These are phyloP conservation scores for Deinandra increscens DNA, from an alignment of 129 eudicot genomes.

Conservation along the genomic window DNA sequence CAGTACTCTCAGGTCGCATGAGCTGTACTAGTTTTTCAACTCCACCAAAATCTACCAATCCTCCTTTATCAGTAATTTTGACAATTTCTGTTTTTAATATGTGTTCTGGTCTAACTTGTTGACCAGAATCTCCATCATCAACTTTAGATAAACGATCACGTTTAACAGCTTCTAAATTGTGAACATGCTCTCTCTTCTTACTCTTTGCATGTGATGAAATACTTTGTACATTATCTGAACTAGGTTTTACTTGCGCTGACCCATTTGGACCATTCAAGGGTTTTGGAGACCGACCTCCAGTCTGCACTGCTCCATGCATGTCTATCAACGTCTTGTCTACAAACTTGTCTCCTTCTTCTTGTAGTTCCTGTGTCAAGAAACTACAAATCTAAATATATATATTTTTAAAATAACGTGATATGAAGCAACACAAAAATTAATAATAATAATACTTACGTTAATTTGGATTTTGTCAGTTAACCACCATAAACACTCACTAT, in stretches of 20 bases:
- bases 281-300: conserved; percentile 90
- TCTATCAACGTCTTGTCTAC: conserved; percentile 50
- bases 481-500: conserved; percentile 76
- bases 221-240: conserved; percentile 67
- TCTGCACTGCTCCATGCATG: conserved; percentile 69
- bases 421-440: not conserved
- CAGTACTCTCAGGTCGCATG: conserved; percentile 51
- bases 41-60: conserved; percentile 48
- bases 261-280: conserved; percentile 51
- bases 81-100: conserved; percentile 64
- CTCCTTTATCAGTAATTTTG: conserved; percentile 77
- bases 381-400: conserved; percentile 18
- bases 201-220: conserved; percentile 65
- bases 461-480: conserved; percentile 67
- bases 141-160: conserved; percentile 50
- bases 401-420: not conserved
- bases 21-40: conserved; percentile 61
- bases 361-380: conserved; percentile 53
- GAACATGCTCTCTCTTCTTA: conserved; percentile 72
- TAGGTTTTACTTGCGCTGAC: conserved; percentile 59
- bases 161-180: conserved; percentile 45
- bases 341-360: conserved; percentile 64
- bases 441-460: conserved; percentile 51
- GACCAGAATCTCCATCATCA: conserved; percentile 67
- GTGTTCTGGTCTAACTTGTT: conserved; percentile 48